These are phyloP conservation scores for Microsporum canis DNA, from an alignment of 2,329 filamentous ascomycete species.

Conservation along the genomic window DNA sequence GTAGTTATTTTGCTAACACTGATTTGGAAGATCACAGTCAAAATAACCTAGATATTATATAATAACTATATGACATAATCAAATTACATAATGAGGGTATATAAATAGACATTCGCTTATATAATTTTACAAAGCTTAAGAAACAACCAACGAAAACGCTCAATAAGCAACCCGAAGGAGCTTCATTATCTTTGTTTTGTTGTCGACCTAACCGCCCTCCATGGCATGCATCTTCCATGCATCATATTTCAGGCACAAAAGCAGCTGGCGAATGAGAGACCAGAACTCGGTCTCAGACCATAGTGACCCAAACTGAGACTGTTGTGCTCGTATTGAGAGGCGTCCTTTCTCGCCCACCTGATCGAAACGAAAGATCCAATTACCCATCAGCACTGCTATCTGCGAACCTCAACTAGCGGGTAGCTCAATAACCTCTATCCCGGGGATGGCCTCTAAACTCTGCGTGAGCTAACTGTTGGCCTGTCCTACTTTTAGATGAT, in stretches of 20 bases:
- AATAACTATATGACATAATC: background rate
- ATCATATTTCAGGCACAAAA: conserved; percentile 5
- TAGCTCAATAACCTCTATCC: background rate
- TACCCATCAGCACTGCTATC: background rate
- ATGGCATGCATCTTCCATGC: background rate
- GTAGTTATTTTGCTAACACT: background rate
- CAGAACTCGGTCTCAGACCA: background rate
- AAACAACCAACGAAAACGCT: background rate
- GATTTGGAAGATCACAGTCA: background rate
- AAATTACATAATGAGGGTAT: background rate
- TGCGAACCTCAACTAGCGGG: background rate
- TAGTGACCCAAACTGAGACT: background rate
- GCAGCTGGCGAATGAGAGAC: background rate
- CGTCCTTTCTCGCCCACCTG: background rate
- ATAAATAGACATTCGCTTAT: background rate
- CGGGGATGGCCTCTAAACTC: background rate
- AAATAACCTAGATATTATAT: background rate
- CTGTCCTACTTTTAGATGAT: background rate
- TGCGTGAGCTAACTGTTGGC: background rate
- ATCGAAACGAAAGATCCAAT: background rate
- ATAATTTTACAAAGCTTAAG: background rate
- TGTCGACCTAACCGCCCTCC: background rate
- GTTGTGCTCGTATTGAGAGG: background rate
- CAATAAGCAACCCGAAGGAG: background rate
- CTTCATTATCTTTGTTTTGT: background rate